Conservation (phyloP, 106 monocot genomes). For the Vanilla planifolia region DNA sequence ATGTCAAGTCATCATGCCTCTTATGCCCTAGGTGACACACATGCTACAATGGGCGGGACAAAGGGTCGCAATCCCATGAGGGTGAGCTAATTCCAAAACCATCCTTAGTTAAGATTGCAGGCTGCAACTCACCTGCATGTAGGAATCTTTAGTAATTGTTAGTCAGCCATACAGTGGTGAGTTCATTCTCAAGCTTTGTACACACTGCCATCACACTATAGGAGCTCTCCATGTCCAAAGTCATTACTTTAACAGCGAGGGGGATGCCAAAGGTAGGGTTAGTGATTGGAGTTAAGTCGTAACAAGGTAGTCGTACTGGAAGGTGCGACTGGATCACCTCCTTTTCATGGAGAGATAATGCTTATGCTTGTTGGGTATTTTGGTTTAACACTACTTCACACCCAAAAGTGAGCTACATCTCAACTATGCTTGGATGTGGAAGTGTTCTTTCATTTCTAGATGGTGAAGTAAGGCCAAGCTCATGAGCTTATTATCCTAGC, state of each 20-base stretch:
- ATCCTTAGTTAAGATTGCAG: background rate
- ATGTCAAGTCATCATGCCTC: slow-evolving; percentile 11
- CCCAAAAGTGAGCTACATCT: no score
- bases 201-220: background rate
- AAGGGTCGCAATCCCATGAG: background rate
- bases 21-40: slow-evolving; percentile 15
- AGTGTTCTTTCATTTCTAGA: no score
- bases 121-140: slow-evolving; percentile 4
- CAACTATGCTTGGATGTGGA: no score
- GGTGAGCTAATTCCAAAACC: background rate
- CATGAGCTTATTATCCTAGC: no score
- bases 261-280: background rate
- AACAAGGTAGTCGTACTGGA: background rate
- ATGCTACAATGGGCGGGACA: slow-evolving; percentile 13
- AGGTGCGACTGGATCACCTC: background rate
- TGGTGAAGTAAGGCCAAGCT: no score
- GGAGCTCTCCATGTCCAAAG: slow-evolving; percentile 4
- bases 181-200: slow-evolving; percentile 1
- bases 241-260: slow-evolving; percentile 9
- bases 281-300: slow-evolving; percentile 19
- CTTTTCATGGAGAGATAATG: no score
- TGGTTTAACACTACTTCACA: no score
- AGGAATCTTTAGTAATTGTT: slow-evolving; percentile 9
- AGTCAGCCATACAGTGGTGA: slow-evolving; percentile 6
- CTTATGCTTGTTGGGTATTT: no score